Evolutionary conservation across 1,284 basidiomycete species (phyloP).

Genomic region (Melampsora larici-populina): DNA sequence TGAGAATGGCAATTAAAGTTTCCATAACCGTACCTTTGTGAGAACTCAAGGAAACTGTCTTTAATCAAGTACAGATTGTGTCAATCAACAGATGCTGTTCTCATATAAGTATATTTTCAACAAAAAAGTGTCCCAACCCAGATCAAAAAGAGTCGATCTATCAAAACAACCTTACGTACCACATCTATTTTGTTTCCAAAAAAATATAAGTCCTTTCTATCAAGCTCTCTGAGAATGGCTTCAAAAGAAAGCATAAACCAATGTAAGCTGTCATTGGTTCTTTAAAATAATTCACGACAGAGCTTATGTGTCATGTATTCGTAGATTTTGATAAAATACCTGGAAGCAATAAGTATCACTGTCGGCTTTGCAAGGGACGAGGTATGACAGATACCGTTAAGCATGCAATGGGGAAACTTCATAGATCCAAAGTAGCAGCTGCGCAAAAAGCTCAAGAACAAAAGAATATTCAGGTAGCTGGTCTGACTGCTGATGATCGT

Average conservation of each 20-base stretch:
- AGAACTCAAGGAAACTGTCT: conserved; percentile 13
- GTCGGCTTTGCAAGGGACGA: neutral
- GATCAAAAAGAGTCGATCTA: no score
- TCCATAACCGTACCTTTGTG: neutral
- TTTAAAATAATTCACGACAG: no score
- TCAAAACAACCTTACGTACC: no score
- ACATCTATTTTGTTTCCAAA: no score
- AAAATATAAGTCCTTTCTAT: no score
- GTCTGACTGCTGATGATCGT: neutral
- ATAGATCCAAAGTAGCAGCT: neutral
- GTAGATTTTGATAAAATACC: neutral
- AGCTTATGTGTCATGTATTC: neutral
- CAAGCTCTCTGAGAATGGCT: no score
- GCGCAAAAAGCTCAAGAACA: neutral
- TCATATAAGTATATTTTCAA: no score
- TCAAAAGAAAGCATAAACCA: no score
- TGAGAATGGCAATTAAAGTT: neutral
- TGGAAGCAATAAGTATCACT: neutral
- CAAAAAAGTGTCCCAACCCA: no score
- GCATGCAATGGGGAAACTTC: neutral
- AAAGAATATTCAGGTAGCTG: neutral
- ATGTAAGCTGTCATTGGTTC: no score
- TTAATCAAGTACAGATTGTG: neutral
- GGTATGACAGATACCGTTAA: neutral
- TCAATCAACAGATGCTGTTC: no score